Conservation (phyloP, 2,329 filamentous ascomycete genomes). For the Aureobasidium leucospermi region DNA sequence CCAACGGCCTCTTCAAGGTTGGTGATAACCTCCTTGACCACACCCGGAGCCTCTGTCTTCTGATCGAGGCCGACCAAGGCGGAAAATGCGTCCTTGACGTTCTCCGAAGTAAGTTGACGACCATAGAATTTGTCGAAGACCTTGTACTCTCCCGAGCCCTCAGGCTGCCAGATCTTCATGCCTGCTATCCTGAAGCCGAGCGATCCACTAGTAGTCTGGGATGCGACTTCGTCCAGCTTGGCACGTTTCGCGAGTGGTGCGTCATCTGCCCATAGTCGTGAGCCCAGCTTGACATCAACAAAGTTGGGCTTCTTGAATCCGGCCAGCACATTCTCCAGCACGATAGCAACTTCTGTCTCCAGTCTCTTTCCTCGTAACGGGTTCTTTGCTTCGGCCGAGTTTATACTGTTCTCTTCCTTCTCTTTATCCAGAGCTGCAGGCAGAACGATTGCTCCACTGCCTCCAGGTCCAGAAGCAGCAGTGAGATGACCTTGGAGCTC, state of each 20-base stretch:
- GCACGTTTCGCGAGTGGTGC: slow-evolving; percentile 51
- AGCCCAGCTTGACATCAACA: slow-evolving; percentile 85
- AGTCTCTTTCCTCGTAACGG: slow-evolving; percentile 54
- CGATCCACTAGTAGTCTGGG: slow-evolving; percentile 51
- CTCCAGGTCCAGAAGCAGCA: background rate
- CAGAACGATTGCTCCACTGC: slow-evolving; percentile 11
- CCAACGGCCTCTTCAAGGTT: slow-evolving; percentile 39
- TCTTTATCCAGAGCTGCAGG: slow-evolving; percentile 5
- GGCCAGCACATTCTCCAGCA: slow-evolving; percentile 74
- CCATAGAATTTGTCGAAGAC: slow-evolving; percentile 62
- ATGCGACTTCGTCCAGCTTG: slow-evolving; percentile 52
- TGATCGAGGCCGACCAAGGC: slow-evolving; percentile 47
- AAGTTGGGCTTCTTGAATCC: slow-evolving; percentile 84
- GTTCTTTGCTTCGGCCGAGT: slow-evolving; percentile 2
- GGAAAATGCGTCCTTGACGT: slow-evolving; percentile 50
- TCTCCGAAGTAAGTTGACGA: slow-evolving; percentile 48
- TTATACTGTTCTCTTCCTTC: slow-evolving; percentile 8
- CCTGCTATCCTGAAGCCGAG: slow-evolving; percentile 59
- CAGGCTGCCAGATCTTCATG: slow-evolving; percentile 51
- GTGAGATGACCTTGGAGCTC: slow-evolving; percentile 11
- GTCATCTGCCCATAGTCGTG: slow-evolving; percentile 74
- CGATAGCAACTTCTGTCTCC: slow-evolving; percentile 69
- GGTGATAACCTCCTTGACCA: slow-evolving; percentile 37
- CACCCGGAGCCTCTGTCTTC: slow-evolving; percentile 26
- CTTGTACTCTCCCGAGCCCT: slow-evolving; percentile 35